A percentile compares a stretch with the other conserved stretches of the same genome.
Evolutionary conservation across 2,329 filamentous ascomycete species (phyloP).

Genomic region (Colletotrichum tofieldiae): DNA sequence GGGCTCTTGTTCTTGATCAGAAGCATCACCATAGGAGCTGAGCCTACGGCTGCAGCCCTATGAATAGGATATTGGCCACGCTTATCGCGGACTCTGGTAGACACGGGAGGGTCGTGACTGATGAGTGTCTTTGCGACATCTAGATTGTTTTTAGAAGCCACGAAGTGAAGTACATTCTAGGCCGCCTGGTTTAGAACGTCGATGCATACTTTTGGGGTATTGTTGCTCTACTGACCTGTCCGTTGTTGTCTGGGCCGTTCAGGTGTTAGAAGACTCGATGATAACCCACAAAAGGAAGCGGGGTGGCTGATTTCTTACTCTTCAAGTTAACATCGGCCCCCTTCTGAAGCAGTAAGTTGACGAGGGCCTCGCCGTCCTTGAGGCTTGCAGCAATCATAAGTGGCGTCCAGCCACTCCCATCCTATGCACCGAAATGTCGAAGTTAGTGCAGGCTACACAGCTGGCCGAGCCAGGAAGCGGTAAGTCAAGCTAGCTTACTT

Average conservation of each 20-base stretch:
- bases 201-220: background rate
- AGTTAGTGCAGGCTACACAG: background rate
- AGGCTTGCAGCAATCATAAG: constrained; percentile 87
- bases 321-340: constrained; percentile 82
- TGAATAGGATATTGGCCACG: constrained; percentile 93
- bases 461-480: background rate
- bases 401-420: constrained; percentile 86
- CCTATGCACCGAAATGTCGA: constrained; percentile 59
- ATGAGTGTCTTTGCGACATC: constrained; percentile 86
- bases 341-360: constrained; percentile 77
- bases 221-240: constrained; percentile 66
- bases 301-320: constrained; percentile 63
- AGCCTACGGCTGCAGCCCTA: constrained; percentile 91
- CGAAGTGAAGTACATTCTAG: constrained; percentile 91
- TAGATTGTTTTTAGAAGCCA: constrained; percentile 90
- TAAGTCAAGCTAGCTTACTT: constrained; percentile 64
- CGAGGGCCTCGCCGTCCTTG: constrained; percentile 78
- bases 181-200: background rate
- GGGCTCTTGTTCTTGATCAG: constrained; percentile 85
- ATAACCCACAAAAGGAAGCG: background rate
- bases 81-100: constrained; percentile 85
- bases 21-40: constrained; percentile 87
- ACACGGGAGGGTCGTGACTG: constrained; percentile 77
- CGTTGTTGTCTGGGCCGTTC: constrained; percentile 69
- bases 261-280: background rate